Base-by-base conservation (phyloP, 1,284 basidiomycete species). In the Fomitopsis schrenkii region DNA sequence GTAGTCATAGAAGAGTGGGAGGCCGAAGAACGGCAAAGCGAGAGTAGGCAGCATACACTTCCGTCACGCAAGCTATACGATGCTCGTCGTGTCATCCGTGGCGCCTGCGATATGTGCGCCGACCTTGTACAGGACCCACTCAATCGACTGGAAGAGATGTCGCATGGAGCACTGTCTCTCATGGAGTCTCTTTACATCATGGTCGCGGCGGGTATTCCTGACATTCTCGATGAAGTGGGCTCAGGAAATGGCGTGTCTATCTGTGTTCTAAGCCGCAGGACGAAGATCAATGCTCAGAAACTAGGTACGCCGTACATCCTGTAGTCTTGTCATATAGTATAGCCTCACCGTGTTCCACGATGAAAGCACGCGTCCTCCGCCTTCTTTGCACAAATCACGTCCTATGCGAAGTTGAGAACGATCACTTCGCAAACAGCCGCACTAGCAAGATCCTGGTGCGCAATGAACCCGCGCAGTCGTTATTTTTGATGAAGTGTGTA, bases 121-220 rank as follows among this genome's bases (percentile, higher is more conserved):
- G 64, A 64, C 22, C 57, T 65, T 19, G 64, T 65, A 2, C 59
- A 64, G 40, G 61, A 67, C 14, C 64, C 66, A 1, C 60, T 52
- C 30, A 48, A 14, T 42, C 62, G 66, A n/a, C 36, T 64, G 14
- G 55, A 63, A 52, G 66, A 65, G 57, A 19, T 54, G 36, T 64
- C 35, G 46, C 55, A 30, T 30, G 52, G 30, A 19, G 57, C 38
- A 57, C 44, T 54, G 61, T 59, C 62, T 38, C 59, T 63, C 48
- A 53, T 64, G 33, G 53, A 64, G 10, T 63, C 64, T 5, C 35
- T 66, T 57, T 63, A 64, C 33, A 62, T 66, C 44, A 58, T 59
- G 6, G 59, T 56, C 6, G 60, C 65, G 35, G 50, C 53, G 4
- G 54, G 63, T 14, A 58, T 67, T 57, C 52, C 66, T 5, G 66